Evolutionary conservation across 768 basidiomycete genomes (phyloP), one percentile per base, ranked within the genome.

Genomic region (Sporobolomyces phaffii): DNA sequence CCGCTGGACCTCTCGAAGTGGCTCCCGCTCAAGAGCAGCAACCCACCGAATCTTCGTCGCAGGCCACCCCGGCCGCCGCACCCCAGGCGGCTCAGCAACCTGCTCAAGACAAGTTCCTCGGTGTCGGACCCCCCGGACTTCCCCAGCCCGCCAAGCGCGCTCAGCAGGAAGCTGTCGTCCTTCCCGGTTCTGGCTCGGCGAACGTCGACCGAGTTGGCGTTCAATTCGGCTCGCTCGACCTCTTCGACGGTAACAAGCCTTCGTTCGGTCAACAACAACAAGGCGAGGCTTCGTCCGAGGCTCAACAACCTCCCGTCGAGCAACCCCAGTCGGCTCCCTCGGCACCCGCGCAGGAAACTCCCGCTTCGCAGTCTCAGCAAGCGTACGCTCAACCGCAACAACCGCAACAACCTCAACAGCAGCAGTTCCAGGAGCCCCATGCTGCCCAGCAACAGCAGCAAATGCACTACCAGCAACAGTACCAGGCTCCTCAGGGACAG

Each of bases 171-270:
- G 70, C 70, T 20, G 70, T 71, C 54, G 70, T 71, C 34, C 61
- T 71, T n/a, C 70, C 70, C 33, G 56, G n/a, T 11, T 31, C 54
- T 13, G 54, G 22, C 17, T 31, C 54, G 24, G 44, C 49, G 20
- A 5, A 18, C 31, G 53, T 72, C 28, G 71, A 72, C 49, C 71
- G 71, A 29, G 47, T 73, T 31, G 64, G 67, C 40, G 64, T 73
- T n/a, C 73, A 73, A 59, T 73, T 73, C 50, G 73, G 73, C 44
- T 63, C 60, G 44, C 64, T 73, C 52, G 60, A 59, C 56, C 61
- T 73, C 40, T 60, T 66, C 57, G 73, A 69, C 59, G 50, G 54
- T 26, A 47, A 62, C 36, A 47, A 62, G 49, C 49, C 67, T 17
- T 44, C 50, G 33, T 61, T 65, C 60, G 65, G 56, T 7, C 54